These are phyloP conservation scores for Picea engelmannii DNA, from an alignment of 83 land plant genomes.

Conservation along the genomic window DNA sequence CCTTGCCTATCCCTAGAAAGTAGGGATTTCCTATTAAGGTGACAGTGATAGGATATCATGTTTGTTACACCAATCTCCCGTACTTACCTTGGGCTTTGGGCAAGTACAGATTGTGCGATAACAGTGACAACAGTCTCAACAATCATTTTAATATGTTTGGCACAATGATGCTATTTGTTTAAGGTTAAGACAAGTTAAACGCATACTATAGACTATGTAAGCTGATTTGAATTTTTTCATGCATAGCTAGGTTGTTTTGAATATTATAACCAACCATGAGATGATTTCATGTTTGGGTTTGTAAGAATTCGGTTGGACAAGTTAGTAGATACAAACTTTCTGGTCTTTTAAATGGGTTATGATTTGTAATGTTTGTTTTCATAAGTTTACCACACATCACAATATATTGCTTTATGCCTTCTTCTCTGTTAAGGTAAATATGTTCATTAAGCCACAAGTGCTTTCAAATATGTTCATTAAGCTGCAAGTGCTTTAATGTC, in stretches of 20 bases:
- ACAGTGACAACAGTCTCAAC: no score
- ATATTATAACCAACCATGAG: not conserved
- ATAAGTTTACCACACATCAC: not conserved
- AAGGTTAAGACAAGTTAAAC: no score
- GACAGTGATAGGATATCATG: no score
- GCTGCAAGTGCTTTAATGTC: not conserved
- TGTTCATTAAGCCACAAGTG: not conserved
- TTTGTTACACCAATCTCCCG: no score
- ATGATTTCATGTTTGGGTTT: not conserved
- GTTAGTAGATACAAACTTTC: not conserved
- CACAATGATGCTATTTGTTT: not conserved
- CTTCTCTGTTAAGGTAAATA: not conserved
- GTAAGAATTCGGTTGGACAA: not conserved
- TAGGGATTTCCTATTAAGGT: no score
- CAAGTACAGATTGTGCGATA: no score
- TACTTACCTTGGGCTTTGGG: no score
- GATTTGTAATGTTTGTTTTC: not conserved
- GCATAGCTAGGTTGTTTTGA: not conserved
- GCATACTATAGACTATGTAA: not conserved
- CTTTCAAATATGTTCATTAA: not conserved
- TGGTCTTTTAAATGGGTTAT: not conserved
- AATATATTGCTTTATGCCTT: no score
- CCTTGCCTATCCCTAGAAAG: no score
- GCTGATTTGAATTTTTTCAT: not conserved
- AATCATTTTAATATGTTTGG: constrained; percentile 7